Evolutionary conservation across 331 rosid species (phyloP), one percentile per base, ranked within the genome.

Genomic region (Dryas integrifolia): DNA sequence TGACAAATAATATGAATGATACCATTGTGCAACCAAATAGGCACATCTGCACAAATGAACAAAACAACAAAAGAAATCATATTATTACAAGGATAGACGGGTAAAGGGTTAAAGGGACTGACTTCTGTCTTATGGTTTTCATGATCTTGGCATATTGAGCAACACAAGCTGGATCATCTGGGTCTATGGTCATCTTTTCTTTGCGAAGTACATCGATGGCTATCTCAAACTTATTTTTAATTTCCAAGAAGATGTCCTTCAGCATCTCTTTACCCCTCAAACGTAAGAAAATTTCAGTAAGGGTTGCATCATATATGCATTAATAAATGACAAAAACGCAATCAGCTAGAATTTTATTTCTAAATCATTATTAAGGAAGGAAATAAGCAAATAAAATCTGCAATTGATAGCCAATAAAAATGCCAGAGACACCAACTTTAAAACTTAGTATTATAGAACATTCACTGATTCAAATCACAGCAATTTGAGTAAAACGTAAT

Each of bases 161-260:
- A 55, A 95, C 99, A 26, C 97, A 96, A 77, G 96, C 89, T 48
- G 92, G 87, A 79, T 92, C 97, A 40, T 91, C 84, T 1, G 99
- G 96, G 78, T 81, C 97, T 3, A 95, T 88, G 76, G 93, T 95
- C 86, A 95, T 88, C 92, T 95, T 95, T 82, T 95, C 99, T 60
- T 79, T 85, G 69, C 85, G 90, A 71, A 95, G 87, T 63, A 95
- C 74, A 72, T 83, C 92, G 8, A 92, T 35, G 53, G 99, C 96
- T 0, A 88, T 74, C 81, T 91, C 97, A 43, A 92, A 92, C 78
- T 91, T 92, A 64, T 73, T 89, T 86, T 92, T 95, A 67, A 95
- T 88, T 47, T 92, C 97, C 77, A 83, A 46, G 85, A 86, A 95
- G 77, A 90, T 73, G 82, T 84, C 82, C 89, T 89, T 91, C 92